Evolutionary conservation across 306 rosid species (phyloP).

Genomic region (Gillenia trifoliata): DNA sequence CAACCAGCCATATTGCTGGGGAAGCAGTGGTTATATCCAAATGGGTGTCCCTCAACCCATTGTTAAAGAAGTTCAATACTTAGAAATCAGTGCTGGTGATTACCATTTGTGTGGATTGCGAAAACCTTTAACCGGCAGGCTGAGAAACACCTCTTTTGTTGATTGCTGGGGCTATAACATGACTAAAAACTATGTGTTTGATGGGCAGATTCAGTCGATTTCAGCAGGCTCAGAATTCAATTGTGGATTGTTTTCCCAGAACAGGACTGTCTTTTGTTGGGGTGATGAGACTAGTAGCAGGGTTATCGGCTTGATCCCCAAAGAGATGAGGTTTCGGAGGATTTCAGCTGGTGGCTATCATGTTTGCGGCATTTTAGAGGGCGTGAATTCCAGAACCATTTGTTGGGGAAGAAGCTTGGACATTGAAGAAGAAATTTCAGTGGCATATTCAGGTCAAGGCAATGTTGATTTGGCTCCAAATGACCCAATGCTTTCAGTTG

Average conservation of each 20-base stretch:
- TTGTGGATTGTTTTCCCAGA: slow-evolving; percentile 81
- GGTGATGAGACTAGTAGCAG: slow-evolving; percentile 75
- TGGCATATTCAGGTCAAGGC: slow-evolving; percentile 43
- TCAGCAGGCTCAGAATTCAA: slow-evolving; percentile 86
- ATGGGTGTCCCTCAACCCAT: slow-evolving; percentile 93
- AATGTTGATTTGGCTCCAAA: slow-evolving; percentile 67
- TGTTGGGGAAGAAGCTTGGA: slow-evolving; percentile 93
- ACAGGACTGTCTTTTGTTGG: slow-evolving; percentile 84
- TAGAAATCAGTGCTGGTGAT: slow-evolving; percentile 93
- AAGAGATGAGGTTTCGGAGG: slow-evolving; percentile 53
- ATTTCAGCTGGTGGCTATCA: slow-evolving; percentile 82
- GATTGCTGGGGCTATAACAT: slow-evolving; percentile 99
- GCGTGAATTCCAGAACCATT: slow-evolving; percentile 44
- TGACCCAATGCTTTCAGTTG: slow-evolving; percentile 68
- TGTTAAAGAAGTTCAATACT: slow-evolving; percentile 54
- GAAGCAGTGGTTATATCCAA: slow-evolving; percentile 60
- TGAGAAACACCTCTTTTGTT: slow-evolving; percentile 53
- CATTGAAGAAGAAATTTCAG: slow-evolving; percentile 63
- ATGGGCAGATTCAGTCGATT: slow-evolving; percentile 68
- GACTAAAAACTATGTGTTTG: slow-evolving; percentile 69
- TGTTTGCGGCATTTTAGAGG: slow-evolving; percentile 84
- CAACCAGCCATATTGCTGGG: slow-evolving; percentile 92
- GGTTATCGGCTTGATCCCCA: slow-evolving; percentile 53
- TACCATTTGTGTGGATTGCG: slow-evolving; percentile 79
- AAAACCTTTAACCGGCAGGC: slow-evolving; percentile 55